phyloP scores from a whole-genome alignment of 805 yeast genomes.

The Ogataea pini region DNA sequence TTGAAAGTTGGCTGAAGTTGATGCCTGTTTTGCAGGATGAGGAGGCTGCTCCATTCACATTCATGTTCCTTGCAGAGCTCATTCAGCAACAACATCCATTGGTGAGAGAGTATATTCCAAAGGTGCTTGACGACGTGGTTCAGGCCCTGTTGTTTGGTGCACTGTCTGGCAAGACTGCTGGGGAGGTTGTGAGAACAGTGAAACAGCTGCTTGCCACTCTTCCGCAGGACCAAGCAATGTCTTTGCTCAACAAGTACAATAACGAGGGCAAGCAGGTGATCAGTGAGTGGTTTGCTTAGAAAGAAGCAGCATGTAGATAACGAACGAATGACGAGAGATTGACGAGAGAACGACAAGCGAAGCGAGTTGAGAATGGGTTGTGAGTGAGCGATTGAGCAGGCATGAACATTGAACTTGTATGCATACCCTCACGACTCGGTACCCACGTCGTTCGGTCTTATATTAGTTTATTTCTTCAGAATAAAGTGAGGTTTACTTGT shows the following conservation, averaged over 20 bases:
- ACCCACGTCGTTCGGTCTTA: no score
- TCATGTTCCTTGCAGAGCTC: conserved; percentile 70
- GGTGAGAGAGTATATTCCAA: conserved; percentile 52
- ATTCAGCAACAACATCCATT: conserved; percentile 66
- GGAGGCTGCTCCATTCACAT: conserved; percentile 85
- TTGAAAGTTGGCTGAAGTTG: conserved; percentile 75
- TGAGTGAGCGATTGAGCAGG: no score
- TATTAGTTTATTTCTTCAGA: no score
- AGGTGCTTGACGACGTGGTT: conserved; percentile 66
- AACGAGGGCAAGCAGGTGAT: conserved; percentile 60
- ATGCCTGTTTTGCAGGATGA: conserved; percentile 83
- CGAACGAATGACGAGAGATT: neutral
- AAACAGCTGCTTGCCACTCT: conserved; percentile 63
- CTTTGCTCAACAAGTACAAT: conserved; percentile 61
- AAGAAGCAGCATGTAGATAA: neutral
- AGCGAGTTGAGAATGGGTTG: neutral
- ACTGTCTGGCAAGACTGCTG: conserved; percentile 71
- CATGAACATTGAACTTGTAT: no score
- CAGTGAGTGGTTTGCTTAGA: conserved; percentile 31
- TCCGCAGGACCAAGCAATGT: conserved; percentile 70
- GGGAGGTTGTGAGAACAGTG: conserved; percentile 58
- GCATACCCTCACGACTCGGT: no score
- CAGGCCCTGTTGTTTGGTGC: conserved; percentile 73
- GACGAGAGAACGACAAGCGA: no score
- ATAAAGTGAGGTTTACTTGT: no score